phyloP scores from a whole-genome alignment of 2,329 filamentous ascomycete genomes.

The Paraphaeosphaeria sporulosa region DNA sequence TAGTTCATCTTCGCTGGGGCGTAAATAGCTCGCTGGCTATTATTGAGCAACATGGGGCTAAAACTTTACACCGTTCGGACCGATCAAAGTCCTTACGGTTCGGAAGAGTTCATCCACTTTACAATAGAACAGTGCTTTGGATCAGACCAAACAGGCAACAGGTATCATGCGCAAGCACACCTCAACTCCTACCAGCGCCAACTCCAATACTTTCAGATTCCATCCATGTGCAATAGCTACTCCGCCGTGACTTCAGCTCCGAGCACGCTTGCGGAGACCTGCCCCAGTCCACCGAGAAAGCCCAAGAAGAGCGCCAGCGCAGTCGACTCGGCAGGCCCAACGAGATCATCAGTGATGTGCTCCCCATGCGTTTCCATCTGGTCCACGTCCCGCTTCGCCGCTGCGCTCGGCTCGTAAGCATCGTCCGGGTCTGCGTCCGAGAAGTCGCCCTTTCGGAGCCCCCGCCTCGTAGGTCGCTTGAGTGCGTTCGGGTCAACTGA shows the following conservation, averaged over 20 bases:
- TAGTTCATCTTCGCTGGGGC: too few relatives aligned
- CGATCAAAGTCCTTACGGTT: too few relatives aligned
- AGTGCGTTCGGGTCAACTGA: slow-evolving; percentile 19
- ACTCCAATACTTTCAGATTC: not conserved
- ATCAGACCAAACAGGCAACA: not conserved
- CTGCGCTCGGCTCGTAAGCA: slow-evolving; percentile 34
- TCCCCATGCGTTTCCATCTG: slow-evolving; percentile 43
- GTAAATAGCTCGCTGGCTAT: too few relatives aligned
- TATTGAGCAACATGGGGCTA: too few relatives aligned
- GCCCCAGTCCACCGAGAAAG: slow-evolving; percentile 45
- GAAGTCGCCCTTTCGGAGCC: slow-evolving; percentile 21
- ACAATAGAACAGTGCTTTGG: too few relatives aligned
- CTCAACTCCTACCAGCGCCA: not conserved
- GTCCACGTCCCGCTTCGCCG: slow-evolving; percentile 31
- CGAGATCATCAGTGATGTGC: slow-evolving; percentile 31
- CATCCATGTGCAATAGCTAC: slow-evolving; percentile 10
- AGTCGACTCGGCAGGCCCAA: slow-evolving; percentile 45
- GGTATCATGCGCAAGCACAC: slow-evolving; percentile 5
- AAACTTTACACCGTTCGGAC: too few relatives aligned
- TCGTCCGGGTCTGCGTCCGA: slow-evolving; percentile 34
- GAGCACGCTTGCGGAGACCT: slow-evolving; percentile 41
- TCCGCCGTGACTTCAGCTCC: slow-evolving; percentile 45
- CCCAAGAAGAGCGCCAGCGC: slow-evolving; percentile 44
- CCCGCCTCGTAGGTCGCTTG: slow-evolving; percentile 30
- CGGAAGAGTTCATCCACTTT: too few relatives aligned